Evolutionary conservation across 2,329 filamentous ascomycete genomes (phyloP), one percentile per base, ranked within the genome.

Genomic region (Colletotrichum sojae): DNA sequence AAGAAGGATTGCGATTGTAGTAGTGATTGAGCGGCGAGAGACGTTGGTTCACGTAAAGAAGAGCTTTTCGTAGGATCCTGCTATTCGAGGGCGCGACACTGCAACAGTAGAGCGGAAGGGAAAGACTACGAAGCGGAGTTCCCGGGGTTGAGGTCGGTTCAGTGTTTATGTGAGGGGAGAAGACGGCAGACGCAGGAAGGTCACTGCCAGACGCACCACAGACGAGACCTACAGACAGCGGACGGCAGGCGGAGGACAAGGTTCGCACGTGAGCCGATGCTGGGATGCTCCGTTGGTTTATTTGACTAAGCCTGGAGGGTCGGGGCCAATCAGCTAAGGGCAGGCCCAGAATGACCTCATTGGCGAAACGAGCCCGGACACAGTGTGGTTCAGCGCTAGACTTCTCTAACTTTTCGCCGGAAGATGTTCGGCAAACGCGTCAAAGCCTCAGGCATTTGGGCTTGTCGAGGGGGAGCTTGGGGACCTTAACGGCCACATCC

Each of bases 191-290:
- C 57, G 46, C 63, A 51, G 57, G 52, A 58, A 48, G 53, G 63
- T 55, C 58, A 63, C 57, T 70, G 40, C 57, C 53, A 63, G 25
- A 46, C 60, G 55, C 18, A 31, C 43, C 18, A 25, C 25, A 43
- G 16, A 13, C 49, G 39, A 13, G 39, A 36, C 51, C 27, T n/a
- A 18, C 16, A n/a, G 51, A 5, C 22, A 22, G 18, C 39, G 27
- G 22, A 52, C 45, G 27, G 43, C 25, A 18, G 40, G 46, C 22
- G 53, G 49, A n/a, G 51, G 58, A 57, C 51, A 70, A 70, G 67
- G 63, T 63, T 67, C 54, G 68, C 70, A 71, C 70, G 68, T 71
- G 70, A 71, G 63, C 55, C 51, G 16, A 36, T 52, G 45, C 55
- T 22, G 18, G 18, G 52, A 31, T 39, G n/a, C 16, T 45, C 39